phyloP scores from a whole-genome alignment of 805 yeast species.

The Ogataea neopini region DNA sequence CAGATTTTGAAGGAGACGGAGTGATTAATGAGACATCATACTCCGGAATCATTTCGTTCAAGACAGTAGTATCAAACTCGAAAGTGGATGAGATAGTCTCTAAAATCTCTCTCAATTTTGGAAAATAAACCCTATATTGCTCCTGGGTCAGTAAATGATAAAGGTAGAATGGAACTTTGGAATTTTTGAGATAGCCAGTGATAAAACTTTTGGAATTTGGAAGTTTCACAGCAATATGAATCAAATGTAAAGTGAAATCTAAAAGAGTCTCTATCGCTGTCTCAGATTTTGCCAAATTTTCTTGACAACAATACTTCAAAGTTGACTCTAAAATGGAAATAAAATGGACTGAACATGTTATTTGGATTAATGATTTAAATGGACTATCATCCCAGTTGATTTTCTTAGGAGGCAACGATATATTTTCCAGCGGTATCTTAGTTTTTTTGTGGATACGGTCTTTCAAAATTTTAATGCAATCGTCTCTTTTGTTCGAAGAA shows the following conservation, averaged over 20 bases:
- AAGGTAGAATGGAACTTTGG: conserved; percentile 30
- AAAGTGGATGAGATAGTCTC: conserved; percentile 19
- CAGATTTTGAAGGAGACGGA: conserved; percentile 16
- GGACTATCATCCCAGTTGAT: conserved; percentile 40
- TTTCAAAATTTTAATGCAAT: conserved; percentile 67
- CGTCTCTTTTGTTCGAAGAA: conserved; percentile 77
- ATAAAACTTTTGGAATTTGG: conserved; percentile 32
- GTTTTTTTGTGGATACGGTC: conserved; percentile 45
- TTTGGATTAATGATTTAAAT: conserved; percentile 47
- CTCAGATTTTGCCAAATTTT: conserved; percentile 10
- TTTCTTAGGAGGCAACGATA: conserved; percentile 58
- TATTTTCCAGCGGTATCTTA: conserved; percentile 42
- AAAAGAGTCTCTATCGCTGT: conserved; percentile 54
- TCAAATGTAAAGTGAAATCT: conserved; percentile 61
- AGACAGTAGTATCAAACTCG: conserved; percentile 27
- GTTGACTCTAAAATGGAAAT: conserved; percentile 53
- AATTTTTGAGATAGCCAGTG: conserved; percentile 8
- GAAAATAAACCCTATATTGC: conserved; percentile 43
- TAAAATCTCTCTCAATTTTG: conserved; percentile 60
- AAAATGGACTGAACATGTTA: conserved; percentile 56
- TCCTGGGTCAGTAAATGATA: conserved; percentile 45
- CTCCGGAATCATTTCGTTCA: conserved; percentile 39
- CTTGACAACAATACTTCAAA: conserved; percentile 38
- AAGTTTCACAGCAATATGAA: conserved; percentile 60
- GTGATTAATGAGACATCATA: conserved; percentile 27